Evolutionary conservation across 768 basidiomycete species (phyloP).

Genomic region (Trametes maxima): DNA sequence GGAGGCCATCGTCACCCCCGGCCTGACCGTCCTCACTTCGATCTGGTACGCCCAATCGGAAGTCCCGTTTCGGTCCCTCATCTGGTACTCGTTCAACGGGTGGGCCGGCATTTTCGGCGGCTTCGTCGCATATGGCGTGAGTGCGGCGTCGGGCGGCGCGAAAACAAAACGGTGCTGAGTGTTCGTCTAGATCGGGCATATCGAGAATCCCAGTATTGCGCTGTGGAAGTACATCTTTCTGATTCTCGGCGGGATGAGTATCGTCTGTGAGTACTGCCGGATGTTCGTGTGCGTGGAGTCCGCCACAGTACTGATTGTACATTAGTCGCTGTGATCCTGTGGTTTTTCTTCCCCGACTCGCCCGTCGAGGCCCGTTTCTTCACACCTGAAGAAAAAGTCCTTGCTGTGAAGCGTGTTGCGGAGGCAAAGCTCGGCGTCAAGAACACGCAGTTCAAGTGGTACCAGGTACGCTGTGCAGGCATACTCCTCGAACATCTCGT

Average conservation of each 20-base stretch:
- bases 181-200: slow-evolving; percentile 13
- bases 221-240: slow-evolving; percentile 27
- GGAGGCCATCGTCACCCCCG: slow-evolving; percentile 25
- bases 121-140: slow-evolving; percentile 21
- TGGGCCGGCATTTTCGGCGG: slow-evolving; percentile 26
- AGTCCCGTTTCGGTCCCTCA: slow-evolving; percentile 23
- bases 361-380: slow-evolving; percentile 37
- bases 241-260: slow-evolving; percentile 21
- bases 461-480: slow-evolving; percentile 35
- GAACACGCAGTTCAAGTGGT: slow-evolving; percentile 39
- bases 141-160: background rate
- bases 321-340: slow-evolving; percentile 27
- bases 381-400: slow-evolving; percentile 34
- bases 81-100: slow-evolving; percentile 28
- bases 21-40: slow-evolving; percentile 20
- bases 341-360: slow-evolving; percentile 40
- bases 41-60: slow-evolving; percentile 26
- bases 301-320: background rate
- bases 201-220: slow-evolving; percentile 16
- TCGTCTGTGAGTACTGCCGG: slow-evolving; percentile 11
- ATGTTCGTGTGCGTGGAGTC: background rate
- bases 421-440: slow-evolving; percentile 36
- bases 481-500: too few relatives aligned
- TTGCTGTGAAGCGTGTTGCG: slow-evolving; percentile 42
- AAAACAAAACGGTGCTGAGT: background rate